Percentiles rank a stretch among this genome's conserved stretches.
Conservation (phyloP, 495 filamentous ascomycete genomes). For the Lophium mytilinum region DNA sequence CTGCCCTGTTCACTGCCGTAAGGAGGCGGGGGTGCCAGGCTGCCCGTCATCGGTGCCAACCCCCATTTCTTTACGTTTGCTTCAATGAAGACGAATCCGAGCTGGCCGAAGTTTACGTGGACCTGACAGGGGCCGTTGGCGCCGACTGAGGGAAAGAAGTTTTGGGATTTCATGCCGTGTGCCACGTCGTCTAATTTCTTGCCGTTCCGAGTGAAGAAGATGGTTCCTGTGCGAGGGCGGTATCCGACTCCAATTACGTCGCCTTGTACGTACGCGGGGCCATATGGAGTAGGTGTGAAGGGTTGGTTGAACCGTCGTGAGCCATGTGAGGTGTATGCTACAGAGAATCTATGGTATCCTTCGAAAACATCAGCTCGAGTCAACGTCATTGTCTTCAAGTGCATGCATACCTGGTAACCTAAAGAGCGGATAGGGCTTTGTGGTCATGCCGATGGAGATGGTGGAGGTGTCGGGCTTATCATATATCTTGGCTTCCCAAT, state of each 20-base stretch:
- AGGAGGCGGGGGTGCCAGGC: constrained; percentile 86
- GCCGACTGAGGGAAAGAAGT: constrained; percentile 92
- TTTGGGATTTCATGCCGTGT: constrained; percentile 89
- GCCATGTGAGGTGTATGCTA: constrained; percentile 83
- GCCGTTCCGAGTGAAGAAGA: constrained; percentile 97
- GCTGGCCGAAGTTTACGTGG: constrained; percentile 96
- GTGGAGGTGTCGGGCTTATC: constrained; percentile 86
- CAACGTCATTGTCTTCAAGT: not conserved
- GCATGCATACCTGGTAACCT: constrained; percentile 69
- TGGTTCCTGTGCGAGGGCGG: constrained; percentile 82
- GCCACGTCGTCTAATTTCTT: constrained; percentile 92
- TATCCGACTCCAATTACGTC: constrained; percentile 97
- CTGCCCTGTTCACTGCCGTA: constrained; percentile 95
- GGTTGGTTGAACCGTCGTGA: constrained; percentile 86
- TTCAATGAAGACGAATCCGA: constrained; percentile 97
- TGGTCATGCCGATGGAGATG: constrained; percentile 84
- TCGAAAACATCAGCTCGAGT: not conserved
- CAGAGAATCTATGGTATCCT: constrained; percentile 79
- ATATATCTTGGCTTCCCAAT: constrained; percentile 98
- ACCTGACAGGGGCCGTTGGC: constrained; percentile 87
- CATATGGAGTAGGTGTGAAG: constrained; percentile 69
- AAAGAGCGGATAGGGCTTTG: constrained; percentile 94
- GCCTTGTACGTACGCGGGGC: constrained; percentile 75
- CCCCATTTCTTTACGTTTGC: constrained; percentile 99
- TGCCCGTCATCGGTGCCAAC: constrained; percentile 89